Conservation (phyloP, 129 eudicot species). For the Calendula officinalis region DNA sequence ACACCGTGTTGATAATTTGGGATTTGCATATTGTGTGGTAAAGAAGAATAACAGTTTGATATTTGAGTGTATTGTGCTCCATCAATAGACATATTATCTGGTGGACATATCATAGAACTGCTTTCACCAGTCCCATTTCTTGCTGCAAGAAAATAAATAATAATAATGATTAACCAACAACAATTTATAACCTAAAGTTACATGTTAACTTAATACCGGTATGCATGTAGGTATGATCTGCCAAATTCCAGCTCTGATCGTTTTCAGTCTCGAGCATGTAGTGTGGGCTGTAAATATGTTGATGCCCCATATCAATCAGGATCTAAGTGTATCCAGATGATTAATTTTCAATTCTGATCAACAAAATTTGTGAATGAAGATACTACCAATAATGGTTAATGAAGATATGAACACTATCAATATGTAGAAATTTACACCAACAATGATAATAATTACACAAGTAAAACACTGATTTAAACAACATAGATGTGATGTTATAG, state of each 20-base stretch:
- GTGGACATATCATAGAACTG: constrained; percentile 40
- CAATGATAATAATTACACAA: not conserved
- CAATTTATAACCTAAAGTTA: not conserved
- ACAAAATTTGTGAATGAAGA: not conserved
- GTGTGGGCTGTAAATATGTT: constrained; percentile 45
- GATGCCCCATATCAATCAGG: constrained; percentile 54
- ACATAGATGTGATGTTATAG: too few relatives aligned
- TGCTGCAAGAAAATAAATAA: constrained; percentile 31
- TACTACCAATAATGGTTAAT: not conserved
- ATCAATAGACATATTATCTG: constrained; percentile 45
- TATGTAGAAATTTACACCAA: not conserved
- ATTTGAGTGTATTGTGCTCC: constrained; percentile 41
- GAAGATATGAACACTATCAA: not conserved
- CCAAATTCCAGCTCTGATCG: constrained; percentile 59
- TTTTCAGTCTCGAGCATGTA: constrained; percentile 47
- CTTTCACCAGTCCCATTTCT: constrained; percentile 44
- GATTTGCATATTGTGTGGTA: constrained; percentile 40
- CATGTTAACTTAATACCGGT: constrained; percentile 35
- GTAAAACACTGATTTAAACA: not conserved
- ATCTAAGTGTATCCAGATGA: constrained; percentile 11
- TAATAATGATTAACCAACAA: not conserved
- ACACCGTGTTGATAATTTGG: constrained; percentile 48
- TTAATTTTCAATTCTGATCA: constrained; percentile 9
- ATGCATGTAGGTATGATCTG: constrained; percentile 51
- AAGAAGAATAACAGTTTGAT: constrained; percentile 38